Evolutionary conservation across 495 filamentous ascomycete species (phyloP), one percentile per base, ranked within the genome.

Genomic region (Xylaria palmicola): DNA sequence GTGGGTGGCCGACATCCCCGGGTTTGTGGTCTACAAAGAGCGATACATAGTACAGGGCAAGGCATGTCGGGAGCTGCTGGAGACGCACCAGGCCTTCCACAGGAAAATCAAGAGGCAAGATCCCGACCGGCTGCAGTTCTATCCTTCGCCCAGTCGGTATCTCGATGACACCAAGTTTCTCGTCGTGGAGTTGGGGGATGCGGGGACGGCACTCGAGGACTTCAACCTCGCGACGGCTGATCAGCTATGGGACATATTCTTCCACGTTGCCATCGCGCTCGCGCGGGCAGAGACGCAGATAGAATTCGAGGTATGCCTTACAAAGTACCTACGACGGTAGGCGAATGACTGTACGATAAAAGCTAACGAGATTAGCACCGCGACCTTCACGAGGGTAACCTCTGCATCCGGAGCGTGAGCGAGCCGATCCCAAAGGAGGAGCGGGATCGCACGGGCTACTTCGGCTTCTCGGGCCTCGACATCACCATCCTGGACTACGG

Each of bases 401-500:
- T 97, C 24, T 97, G 92, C 69, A 85, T 94, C 44, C 77, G 74
- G n/a, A 60, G 58, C 49, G 49, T 60, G 15, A 47, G 68, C 56
- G 78, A 72, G 59, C 78, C 73, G 29, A 75, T 70, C n/a, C 47
- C 74, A 44, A 63, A 77, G 68, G 72, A 56, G 65, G 74, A 44
- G 67, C 76, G 22, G 65, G 73, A 32, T 60, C 60, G 51, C 36
- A 71, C 57, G 37, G 65, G 75, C 48, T 83, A 83, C 27, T 86
- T 92, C 60, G 88, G 87, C 0, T 80, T 81, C 59, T 91, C 90
- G 6, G 81, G 81, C 5, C 74, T 95, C 0, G 85, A 91, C 48
- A 85, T 90, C 7, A 96, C 92, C 0, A 83, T 97, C 27, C 90
- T 97, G 60, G 92, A 97, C 72, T 97, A 96, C 70, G 93, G 91